These are phyloP conservation scores for Quercus suber DNA, from an alignment of 306 rosid species.

Conservation along the genomic window DNA sequence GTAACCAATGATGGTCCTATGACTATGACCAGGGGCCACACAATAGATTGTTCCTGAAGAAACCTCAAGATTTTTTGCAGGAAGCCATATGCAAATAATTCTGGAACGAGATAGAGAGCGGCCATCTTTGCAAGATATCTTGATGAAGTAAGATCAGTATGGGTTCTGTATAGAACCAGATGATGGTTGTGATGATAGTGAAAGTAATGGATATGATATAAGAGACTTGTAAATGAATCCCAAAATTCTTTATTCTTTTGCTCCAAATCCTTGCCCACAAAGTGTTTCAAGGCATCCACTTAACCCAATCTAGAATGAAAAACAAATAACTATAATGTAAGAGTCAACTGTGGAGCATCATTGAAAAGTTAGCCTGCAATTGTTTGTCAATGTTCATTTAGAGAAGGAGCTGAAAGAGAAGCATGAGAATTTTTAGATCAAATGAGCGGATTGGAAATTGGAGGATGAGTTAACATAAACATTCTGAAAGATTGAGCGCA, in stretches of 20 bases:
- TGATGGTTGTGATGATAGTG: slow-evolving; percentile 42
- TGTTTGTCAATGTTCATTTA: too few species aligned
- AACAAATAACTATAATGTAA: neutral
- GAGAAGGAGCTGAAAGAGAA: too few species aligned
- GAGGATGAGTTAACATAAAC: too few species aligned
- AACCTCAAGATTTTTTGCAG: too few species aligned
- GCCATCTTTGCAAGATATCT: too few species aligned
- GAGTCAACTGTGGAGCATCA: too few species aligned
- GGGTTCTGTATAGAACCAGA: slow-evolving; percentile 61
- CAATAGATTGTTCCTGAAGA: slow-evolving; percentile 62
- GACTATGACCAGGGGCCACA: slow-evolving; percentile 45
- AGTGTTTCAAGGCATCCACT: slow-evolving; percentile 88
- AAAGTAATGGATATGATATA: slow-evolving; percentile 56
- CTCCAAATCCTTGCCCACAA: slow-evolving; percentile 84
- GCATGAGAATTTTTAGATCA: too few species aligned
- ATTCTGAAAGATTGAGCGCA: too few species aligned
- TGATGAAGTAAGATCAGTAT: slow-evolving; percentile 57
- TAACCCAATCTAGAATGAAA: slow-evolving; percentile 53
- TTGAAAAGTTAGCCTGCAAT: too few species aligned
- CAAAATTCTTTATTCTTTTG: slow-evolving; percentile 48
- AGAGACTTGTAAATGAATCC: slow-evolving; percentile 71
- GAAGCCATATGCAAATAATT: too few species aligned
- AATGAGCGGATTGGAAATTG: too few species aligned
- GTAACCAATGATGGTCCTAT: slow-evolving; percentile 37
- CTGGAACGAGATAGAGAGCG: too few species aligned